A percentile compares a stretch with the other conserved stretches of the same genome.
Evolutionary conservation across 306 rosid genomes (phyloP).

Genomic region (Myrica gale): DNA sequence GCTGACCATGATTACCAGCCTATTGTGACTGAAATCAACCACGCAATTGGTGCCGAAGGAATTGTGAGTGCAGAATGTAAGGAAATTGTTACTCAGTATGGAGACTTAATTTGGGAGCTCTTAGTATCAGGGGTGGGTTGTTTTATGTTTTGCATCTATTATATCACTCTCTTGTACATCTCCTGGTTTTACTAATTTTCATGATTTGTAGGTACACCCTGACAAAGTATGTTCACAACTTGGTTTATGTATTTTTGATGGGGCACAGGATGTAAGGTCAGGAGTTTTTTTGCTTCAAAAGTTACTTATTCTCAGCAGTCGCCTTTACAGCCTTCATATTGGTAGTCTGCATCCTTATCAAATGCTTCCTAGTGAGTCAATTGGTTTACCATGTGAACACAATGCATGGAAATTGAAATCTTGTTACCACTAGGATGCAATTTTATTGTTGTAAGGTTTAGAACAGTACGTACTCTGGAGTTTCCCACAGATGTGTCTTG

Average conservation of each 20-base stretch:
- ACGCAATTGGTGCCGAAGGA: constrained; percentile 93
- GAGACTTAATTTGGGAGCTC: constrained; percentile 82
- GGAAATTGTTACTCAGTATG: constrained; percentile 62
- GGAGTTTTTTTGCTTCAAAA: constrained; percentile 8
- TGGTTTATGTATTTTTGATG: constrained; percentile 52
- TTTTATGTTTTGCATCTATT: background rate
- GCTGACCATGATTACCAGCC: constrained; percentile 42
- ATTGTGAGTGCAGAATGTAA: constrained; percentile 73
- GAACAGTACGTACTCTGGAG: background rate
- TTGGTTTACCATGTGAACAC: constrained; percentile 9
- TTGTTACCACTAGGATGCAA: background rate
- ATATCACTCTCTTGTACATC: background rate
- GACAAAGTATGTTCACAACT: constrained; percentile 52
- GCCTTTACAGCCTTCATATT: background rate
- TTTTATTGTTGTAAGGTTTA: background rate
- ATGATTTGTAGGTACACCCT: constrained; percentile 57
- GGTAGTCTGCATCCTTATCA: constrained; percentile 5
- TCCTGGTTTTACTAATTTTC: constrained; percentile 12
- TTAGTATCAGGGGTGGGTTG: constrained; percentile 60
- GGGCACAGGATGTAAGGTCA: constrained; percentile 47
- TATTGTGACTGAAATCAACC: constrained; percentile 75
- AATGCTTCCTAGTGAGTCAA: background rate
- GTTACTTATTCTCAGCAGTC: constrained; percentile 7
- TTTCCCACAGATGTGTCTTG: constrained; percentile 8
- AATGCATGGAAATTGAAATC: background rate